phyloP scores from a whole-genome alignment of 352 stramenopile species.

The Thraustochytrium striatum region DNA sequence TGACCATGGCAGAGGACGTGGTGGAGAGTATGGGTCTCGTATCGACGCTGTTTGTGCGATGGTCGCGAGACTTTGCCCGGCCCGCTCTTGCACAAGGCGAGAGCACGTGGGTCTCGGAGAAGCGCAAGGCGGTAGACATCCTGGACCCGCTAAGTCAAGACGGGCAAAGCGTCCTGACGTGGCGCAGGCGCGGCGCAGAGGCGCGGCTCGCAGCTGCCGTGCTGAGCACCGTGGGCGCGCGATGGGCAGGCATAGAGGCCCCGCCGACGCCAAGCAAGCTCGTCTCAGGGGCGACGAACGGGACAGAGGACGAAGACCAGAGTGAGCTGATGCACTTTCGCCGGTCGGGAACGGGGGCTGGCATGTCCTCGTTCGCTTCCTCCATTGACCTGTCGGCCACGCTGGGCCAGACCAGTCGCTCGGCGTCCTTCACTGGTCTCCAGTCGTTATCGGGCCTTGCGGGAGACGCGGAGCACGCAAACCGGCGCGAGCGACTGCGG shows the following conservation, averaged over 20 bases:
- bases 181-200: constrained; percentile 1
- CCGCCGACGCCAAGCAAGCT: too few relatives aligned
- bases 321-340: too few relatives aligned
- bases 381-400: too few relatives aligned
- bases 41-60: constrained; percentile 13
- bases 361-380: too few relatives aligned
- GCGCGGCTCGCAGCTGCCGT: neutral
- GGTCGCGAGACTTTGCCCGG: neutral
- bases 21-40: constrained; percentile 7
- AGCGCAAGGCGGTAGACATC: neutral
- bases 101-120: neutral
- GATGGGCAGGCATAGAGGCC: constrained; percentile 24
- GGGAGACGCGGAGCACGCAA: too few relatives aligned
- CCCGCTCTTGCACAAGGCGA: neutral
- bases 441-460: too few relatives aligned
- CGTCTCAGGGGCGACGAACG: too few relatives aligned
- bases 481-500: too few relatives aligned
- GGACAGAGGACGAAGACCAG: too few relatives aligned
- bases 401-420: too few relatives aligned
- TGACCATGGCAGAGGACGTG: constrained; percentile 9
- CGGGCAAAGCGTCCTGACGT: neutral
- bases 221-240: neutral
- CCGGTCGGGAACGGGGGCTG: too few relatives aligned
- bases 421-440: too few relatives aligned
- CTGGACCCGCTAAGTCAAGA: constrained; percentile 21